Conservation (phyloP, 306 rosid genomes). For the Albizia julibrissin region DNA sequence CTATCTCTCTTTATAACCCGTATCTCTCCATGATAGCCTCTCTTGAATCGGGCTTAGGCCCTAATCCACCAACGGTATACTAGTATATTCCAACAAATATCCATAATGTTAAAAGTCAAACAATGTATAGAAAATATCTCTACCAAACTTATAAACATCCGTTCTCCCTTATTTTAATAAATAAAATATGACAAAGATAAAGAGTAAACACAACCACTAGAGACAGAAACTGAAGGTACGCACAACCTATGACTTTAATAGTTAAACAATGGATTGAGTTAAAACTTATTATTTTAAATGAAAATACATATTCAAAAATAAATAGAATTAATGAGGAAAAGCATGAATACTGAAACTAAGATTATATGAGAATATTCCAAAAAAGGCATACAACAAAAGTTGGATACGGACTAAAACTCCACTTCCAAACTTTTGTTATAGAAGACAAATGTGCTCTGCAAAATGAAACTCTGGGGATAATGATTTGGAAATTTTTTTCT, state of each 20-base stretch:
- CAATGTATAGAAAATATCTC: not conserved
- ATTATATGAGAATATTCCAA: not conserved
- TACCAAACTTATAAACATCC: not conserved
- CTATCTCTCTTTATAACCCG: too few relatives aligned
- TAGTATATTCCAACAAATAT: too few relatives aligned
- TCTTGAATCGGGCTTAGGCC: too few relatives aligned
- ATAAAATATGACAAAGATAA: not conserved
- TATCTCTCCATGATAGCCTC: too few relatives aligned
- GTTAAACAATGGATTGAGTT: not conserved
- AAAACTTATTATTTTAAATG: not conserved
- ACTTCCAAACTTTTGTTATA: not conserved
- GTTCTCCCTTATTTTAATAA: not conserved
- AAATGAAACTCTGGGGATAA: not conserved
- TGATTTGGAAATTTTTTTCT: not conserved
- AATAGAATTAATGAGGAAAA: not conserved
- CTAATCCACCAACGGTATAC: too few relatives aligned
- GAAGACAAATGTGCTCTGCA: not conserved
- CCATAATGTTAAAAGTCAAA: not conserved
- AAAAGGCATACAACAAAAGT: not conserved
- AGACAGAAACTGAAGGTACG: not conserved
- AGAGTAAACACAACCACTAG: not conserved
- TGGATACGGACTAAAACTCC: not conserved
- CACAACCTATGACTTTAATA: not conserved
- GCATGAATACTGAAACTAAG: not conserved
- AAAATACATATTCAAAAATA: not conserved